phyloP scores from a whole-genome alignment of 164 flowering plant genomes.

The Litsea cubeba region DNA sequence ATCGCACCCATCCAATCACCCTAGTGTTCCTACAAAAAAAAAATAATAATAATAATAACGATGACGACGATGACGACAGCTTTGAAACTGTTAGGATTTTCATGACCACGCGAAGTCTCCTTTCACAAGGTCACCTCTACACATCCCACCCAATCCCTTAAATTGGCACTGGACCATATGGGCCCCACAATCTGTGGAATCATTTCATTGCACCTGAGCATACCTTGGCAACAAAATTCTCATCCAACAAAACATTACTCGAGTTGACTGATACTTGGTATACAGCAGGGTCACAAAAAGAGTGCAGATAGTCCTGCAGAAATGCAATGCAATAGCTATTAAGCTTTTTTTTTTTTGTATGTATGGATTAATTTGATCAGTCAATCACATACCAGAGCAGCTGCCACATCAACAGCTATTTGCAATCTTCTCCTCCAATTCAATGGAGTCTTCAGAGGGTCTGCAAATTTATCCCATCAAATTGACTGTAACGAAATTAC shows the following conservation, averaged over 20 bases:
- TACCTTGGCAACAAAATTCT: conserved; percentile 69
- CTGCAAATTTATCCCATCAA: conserved; percentile 31
- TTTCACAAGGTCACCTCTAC: not conserved
- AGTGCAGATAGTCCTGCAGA: conserved; percentile 73
- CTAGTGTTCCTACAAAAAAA: too few species aligned
- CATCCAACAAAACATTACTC: conserved; percentile 65
- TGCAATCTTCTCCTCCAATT: conserved; percentile 72
- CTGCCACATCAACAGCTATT: conserved; percentile 74
- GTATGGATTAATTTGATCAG: not conserved
- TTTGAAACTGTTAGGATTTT: not conserved
- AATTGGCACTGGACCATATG: too few species aligned
- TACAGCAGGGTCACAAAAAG: conserved; percentile 67
- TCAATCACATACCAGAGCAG: conserved; percentile 58
- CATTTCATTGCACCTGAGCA: not conserved
- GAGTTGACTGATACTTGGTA: conserved; percentile 59
- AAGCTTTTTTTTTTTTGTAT: too few species aligned
- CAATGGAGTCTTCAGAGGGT: conserved; percentile 86
- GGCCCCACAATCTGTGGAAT: too few species aligned
- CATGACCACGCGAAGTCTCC: not conserved
- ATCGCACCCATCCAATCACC: too few species aligned
- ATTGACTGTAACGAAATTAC: not conserved
- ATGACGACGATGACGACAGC: too few species aligned
- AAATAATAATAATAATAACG: too few species aligned
- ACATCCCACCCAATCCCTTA: not conserved
- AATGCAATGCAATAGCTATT: conserved; percentile 4